A percentile compares a stretch with the other conserved stretches of the same genome.
phyloP scores from a whole-genome alignment of 306 rosid genomes.

The Citrullus amarus region DNA sequence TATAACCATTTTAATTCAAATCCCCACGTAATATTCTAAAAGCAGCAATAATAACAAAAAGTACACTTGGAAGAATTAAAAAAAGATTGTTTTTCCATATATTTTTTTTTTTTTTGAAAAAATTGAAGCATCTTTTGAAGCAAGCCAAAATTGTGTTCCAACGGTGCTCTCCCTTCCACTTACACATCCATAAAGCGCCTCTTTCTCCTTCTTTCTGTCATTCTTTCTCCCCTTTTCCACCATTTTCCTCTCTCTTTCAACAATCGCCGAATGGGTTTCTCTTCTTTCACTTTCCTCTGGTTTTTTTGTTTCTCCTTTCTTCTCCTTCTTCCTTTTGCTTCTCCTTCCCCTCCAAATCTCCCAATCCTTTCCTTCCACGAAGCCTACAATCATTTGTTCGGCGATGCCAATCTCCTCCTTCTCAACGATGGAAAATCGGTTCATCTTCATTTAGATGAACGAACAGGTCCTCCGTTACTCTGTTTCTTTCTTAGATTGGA shows the following conservation, averaged over 20 bases:
- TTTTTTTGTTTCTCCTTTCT: slow-evolving; percentile 12
- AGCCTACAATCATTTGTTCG: slow-evolving; percentile 75
- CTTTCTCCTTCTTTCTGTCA: background rate
- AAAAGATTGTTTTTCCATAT: background rate
- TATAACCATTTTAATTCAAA: too few relatives aligned
- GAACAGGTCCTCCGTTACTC: slow-evolving; percentile 44
- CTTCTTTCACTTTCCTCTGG: background rate
- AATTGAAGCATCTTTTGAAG: background rate
- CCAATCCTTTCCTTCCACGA: slow-evolving; percentile 69
- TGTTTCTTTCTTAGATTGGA: background rate
- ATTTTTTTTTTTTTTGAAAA: background rate
- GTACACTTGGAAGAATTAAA: too few relatives aligned
- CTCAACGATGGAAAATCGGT: slow-evolving; percentile 65
- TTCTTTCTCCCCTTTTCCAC: background rate
- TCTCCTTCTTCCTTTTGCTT: slow-evolving; percentile 13
- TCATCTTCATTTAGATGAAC: slow-evolving; percentile 67
- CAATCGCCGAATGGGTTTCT: slow-evolving; percentile 21
- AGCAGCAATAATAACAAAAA: too few relatives aligned
- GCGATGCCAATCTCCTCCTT: slow-evolving; percentile 55
- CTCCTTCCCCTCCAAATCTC: slow-evolving; percentile 30
- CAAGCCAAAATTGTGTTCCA: background rate
- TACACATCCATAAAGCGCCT: background rate
- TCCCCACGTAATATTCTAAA: background rate
- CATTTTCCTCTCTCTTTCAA: background rate
- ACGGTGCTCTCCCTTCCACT: background rate